Evolutionary conservation across 2,329 filamentous ascomycete genomes (phyloP), one percentile per base, ranked within the genome.

Genomic region (Paecilomyces variotii): DNA sequence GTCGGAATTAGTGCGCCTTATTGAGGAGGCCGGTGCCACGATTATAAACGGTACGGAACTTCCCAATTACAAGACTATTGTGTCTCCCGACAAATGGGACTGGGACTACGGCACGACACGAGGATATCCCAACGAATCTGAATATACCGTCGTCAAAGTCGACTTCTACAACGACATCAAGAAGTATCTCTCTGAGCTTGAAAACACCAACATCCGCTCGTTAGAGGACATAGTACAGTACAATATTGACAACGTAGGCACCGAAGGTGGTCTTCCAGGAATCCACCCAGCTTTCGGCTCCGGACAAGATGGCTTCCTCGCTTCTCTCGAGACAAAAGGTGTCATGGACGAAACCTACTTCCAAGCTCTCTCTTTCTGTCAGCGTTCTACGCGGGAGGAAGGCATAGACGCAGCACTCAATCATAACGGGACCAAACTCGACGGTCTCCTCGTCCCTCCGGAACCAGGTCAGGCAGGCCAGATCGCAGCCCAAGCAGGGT

Each of bases 401-500:
- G 89, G 87, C 4, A 90, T 91, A 59, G 83, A 92, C 65, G 83
- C 83, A 10, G 88, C 87, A 1, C 77, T 91, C 5, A 72, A 67
- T 5, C 70, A 79, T 62, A 71, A 77, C 25, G 75, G 74, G 3
- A 68, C 70, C 62, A 74, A 73, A 26, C 75, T 91, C 0, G 80
- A 84, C 58, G 88, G 82, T 1, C 76, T 91, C 2, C 77, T 92
- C 1, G 85, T 89, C 0, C 88, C 88, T 4, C 79, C 87, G 0
- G 84, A 88, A 66, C 85, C 87, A 2, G 87, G 81, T 0, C 86
- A 89, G 69, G 82, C 83, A 3, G 84, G 84, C 61, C 84, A 89
- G 72, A 82, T 89, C 60, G 85, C 87, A 0, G 88, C 89, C 0
- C 87, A 91, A 72, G 89, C 88, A 4, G 87, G 88, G 0, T 91